Evolutionary conservation across 257 asterid genomes (phyloP), one percentile per base, ranked within the genome.

Genomic region (Verbena officinalis): DNA sequence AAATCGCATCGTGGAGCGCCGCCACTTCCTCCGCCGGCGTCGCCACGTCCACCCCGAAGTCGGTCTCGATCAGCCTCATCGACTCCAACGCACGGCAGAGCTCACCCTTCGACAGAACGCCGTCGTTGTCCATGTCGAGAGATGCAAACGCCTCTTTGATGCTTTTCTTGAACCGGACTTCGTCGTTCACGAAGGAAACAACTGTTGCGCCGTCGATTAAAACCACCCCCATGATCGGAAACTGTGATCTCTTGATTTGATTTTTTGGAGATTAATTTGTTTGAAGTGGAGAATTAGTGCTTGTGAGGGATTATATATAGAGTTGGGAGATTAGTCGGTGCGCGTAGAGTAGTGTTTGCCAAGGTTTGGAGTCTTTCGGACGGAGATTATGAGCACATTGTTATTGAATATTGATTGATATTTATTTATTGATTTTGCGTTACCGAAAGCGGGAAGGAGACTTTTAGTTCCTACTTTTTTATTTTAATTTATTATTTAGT

Each of bases 151-250:
- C 75, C 9, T 86, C 84, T 22, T 75, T 79, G 0, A 77, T 45
- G 55, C 78, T 69, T 14, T 75, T 81, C 53, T 67, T 61, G 80
- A 86, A 86, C 17, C 66, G 73, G 8, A 71, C 31, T 11, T 77
- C 91, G 78, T 86, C 70, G 67, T 68, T 62, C 0, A 81, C 83
- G 77, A 84, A 86, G 46, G 56, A 64, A 0, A 67, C 77, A 13
- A 86, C 75, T 0, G 91, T 83, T 44, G 91, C 75, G 3, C 91
- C 95, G 62, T 86, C 95, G 43, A 86, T 78, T 23, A 83, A 67
- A 16, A 86, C 83, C 0, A 86, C 81, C 4, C 80, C 88, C 95
- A 86, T 84, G 4, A 9, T n/a, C n/a, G 16, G n/a, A 44, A 10
- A 7, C 10, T 38, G 44, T 5, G 2, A 38, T 38, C n/a, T n/a